Evolutionary conservation across 768 basidiomycete species (phyloP), one percentile per base, ranked within the genome.

Genomic region (Cytidiella melzeri): DNA sequence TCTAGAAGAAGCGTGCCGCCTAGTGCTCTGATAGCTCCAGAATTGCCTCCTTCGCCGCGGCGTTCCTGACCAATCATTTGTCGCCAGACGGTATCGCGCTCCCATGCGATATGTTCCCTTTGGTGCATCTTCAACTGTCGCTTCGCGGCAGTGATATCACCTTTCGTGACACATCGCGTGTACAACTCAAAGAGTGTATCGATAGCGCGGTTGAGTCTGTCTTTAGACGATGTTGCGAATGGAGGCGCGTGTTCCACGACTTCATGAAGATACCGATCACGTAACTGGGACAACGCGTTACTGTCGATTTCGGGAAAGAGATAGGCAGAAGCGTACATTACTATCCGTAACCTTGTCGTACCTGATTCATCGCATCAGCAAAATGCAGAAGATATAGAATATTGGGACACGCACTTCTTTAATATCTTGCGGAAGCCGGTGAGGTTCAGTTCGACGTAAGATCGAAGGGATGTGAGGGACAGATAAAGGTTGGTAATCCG

Each of bases 11-110:
- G 59, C 10, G 53, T 58, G 9, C 61, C 61, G 41, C 63, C 63
- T 21, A 57, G 40, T 4, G 56, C 38, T 7, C 50, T 43, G 13
- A 55, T 45, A 3, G 55, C 55, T 45, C 40, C 54, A 39, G 21
- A 47, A 44, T 41, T 55, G 45, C 46, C 62, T 47, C 40, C 57
- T 36, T 81, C 80, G 15, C 90, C 87, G 3, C 81, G 75, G 24
- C 90, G 77, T 57, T 90, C 87, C 36, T 81, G 78, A 2, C 82
- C 84, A 51, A 96, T 87, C 92, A 96, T 94, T 65, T 91, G 86
- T 21, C 92, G 76, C 96, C 96, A 99, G 11, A 98, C 86, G 1
- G 96, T 99, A 61, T 98, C 93, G 26, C 96, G 80, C 61, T 98
- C 95, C 83, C 94, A 95, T 3, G 95, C 94, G 54, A 95, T 87